phyloP scores from a whole-genome alignment of 108 stramenopile genomes.

The Cyclotella sp. region DNA sequence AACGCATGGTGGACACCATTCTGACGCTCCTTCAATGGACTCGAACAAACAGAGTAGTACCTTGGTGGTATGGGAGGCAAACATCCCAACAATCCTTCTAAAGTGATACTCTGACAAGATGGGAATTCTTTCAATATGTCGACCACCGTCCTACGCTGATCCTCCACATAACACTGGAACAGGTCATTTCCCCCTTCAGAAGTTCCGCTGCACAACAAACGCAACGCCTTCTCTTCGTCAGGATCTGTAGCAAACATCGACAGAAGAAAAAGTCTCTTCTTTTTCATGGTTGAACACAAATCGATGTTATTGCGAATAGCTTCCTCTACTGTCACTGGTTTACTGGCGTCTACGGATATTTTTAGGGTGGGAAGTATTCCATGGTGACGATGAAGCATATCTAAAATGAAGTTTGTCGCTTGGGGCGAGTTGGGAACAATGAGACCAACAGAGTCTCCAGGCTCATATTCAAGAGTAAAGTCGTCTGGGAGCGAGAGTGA shows the following conservation, averaged over 20 bases:
- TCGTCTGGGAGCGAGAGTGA: conserved; percentile 79
- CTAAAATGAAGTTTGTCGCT: conserved; percentile 59
- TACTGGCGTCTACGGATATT: conserved; percentile 62
- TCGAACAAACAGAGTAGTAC: conserved; percentile 92
- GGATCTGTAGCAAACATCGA: conserved; percentile 69
- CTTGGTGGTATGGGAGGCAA: conserved; percentile 85
- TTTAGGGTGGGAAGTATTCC: conserved; percentile 65
- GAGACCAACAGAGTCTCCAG: conserved; percentile 92
- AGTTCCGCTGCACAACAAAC: conserved; percentile 60
- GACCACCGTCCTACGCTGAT: conserved; percentile 74
- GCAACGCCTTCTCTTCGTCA: conserved; percentile 61
- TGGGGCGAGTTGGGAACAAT: conserved; percentile 70
- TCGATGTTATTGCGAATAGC: conserved; percentile 70
- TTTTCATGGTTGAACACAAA: conserved; percentile 77
- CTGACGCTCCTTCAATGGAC: conserved; percentile 71
- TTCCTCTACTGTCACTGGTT: conserved; percentile 66
- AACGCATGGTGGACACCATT: conserved; percentile 35
- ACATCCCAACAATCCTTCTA: conserved; percentile 72
- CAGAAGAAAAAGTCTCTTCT: conserved; percentile 66
- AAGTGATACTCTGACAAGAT: conserved; percentile 73
- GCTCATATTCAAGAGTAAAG: conserved; percentile 82
- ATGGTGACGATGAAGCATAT: conserved; percentile 62
- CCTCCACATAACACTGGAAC: conserved; percentile 65
- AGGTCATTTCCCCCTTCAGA: conserved; percentile 36
- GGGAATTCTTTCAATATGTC: conserved; percentile 91